These are phyloP conservation scores for Purpureocillium takamizusanense DNA, from an alignment of 2,329 filamentous ascomycete genomes.

Conservation along the genomic window DNA sequence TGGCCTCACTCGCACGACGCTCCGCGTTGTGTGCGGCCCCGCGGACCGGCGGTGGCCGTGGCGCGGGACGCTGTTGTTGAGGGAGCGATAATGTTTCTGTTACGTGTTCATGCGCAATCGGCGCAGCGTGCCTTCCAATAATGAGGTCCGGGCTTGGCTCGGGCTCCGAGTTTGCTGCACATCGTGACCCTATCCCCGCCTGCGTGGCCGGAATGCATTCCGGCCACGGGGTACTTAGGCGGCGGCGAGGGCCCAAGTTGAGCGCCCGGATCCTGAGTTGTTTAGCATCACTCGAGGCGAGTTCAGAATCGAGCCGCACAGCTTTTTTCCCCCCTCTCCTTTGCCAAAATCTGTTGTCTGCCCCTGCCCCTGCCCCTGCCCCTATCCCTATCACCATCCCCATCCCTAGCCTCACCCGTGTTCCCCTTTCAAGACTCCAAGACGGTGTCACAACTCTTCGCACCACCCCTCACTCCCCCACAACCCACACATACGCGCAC, in stretches of 20 bases:
- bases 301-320: too few species aligned
- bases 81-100: slow-evolving; percentile 9
- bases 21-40: not conserved
- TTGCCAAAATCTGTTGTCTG: too few species aligned
- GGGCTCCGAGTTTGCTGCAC: slow-evolving; percentile 10
- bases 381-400: too few species aligned
- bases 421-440: too few species aligned
- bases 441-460: not conserved
- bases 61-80: not conserved
- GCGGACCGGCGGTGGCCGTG: not conserved
- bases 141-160: slow-evolving; percentile 7
- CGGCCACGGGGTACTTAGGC: slow-evolving; percentile 41
- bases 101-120: slow-evolving; percentile 13
- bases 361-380: too few species aligned
- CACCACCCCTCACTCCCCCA: slow-evolving; percentile 1
- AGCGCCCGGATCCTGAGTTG: not conserved
- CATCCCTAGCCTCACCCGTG: too few species aligned
- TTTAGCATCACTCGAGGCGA: too few species aligned
- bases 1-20: not conserved
- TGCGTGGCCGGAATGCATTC: slow-evolving; percentile 36
- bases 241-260: slow-evolving; percentile 17
- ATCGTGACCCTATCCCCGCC: slow-evolving; percentile 16
- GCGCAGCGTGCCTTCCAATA: slow-evolving; percentile 7
- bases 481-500: not conserved
- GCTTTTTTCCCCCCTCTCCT: too few species aligned